Evolutionary conservation across 202 grass and related monocot species (phyloP), one percentile per base, ranked within the genome.

Genomic region (Dendrocalamus latiflorus): DNA sequence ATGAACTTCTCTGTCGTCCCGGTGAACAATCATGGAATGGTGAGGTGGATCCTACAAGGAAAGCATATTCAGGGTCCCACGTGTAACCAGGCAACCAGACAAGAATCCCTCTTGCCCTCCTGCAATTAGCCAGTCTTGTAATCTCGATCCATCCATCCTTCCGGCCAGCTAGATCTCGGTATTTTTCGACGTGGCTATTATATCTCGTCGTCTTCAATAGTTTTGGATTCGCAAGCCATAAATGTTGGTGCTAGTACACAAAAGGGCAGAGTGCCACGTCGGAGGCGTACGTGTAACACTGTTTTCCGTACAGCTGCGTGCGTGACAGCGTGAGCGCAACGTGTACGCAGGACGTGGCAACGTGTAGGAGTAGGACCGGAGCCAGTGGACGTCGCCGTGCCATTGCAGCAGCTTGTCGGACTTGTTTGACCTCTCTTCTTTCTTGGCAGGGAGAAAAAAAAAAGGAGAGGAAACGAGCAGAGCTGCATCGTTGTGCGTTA

Each of bases 31-130:
- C 37, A 24, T 51, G 37, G 48, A 37, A 48, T 58, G 84, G 47
- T 80, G 77, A 81, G 3, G 84, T 81, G 86, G 57, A 88, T 78
- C 86, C 58, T 83, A 79, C 38, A 0, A 41, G 68, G 57, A 38
- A 64, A 48, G 66, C 73, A 56, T 38, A 24, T 8, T 12, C 36
- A 6, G 18, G 45, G 57, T 30, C 86, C 73, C 65, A 83, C 57
- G 7, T 39, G 65, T 62, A 50, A 65, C 53, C 25, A 17, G 65
- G 22, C 71, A 87, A 5, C 51, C 30, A n/a, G 75, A 85, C 3
- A 43, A 15, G 85, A 76, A 81, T 76, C 85, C 76, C 39, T 49
- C 17, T 67, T 1, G 8, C 47, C 21, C 38, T 26, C 9, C 20
- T n/a, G 42, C 78, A 20, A 81, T 14, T 68, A 78, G 69, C 37